Base-by-base conservation (phyloP, 257 asterid species). In the Salvia hispanica region DNA sequence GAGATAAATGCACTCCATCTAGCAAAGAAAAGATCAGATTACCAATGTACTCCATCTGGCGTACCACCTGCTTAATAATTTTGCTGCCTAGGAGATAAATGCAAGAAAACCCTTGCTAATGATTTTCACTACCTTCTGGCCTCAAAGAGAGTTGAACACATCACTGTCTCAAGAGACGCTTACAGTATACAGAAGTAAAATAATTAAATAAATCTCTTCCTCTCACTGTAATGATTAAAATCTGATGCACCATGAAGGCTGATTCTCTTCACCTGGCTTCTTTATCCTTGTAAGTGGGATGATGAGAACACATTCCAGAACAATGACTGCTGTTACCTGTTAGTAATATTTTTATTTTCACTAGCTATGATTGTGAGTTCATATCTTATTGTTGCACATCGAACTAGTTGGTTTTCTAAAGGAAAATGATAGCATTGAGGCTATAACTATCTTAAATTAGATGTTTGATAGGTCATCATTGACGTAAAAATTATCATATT, bases 401-500 rank as follows among this genome's bases (percentile, higher is more conserved):
- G 21, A 18, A 18, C 21, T 18, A 18, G 21, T 18, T 25, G 31
- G 31, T 25, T 25, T 25, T 25, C 31, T 25, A 25, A 25, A 25
- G 31, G 3, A 25, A 25, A 25, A 25, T 25, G 31, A 25, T 25
- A 25, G 31, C 31, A 0, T 25, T 25, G 31, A 25, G 31, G 31
- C 31, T 25, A 1, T 25, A 25, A 2, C 31, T 36, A 36, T 36
- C 40, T 4, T 31, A 18, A 12, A 13, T 16, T 46, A 15, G 52
- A 33, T 42, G 12, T 13, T 55, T 65, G 40, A 39, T 15, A 7
- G 1, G 2, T 48, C 31, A 59, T 45, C 58, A 34, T 44, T 50
- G 44, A 25, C 56, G 56, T 13, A 64, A 48, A 36, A 47, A 42
- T 43, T 6, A 64, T 28, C 58, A 69, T 28, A 47, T 53, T 53